Percentiles rank a stretch among this genome's conserved stretches.
Evolutionary conservation across 352 stramenopile genomes (phyloP).

Genomic region (Sclerospora graminicola): DNA sequence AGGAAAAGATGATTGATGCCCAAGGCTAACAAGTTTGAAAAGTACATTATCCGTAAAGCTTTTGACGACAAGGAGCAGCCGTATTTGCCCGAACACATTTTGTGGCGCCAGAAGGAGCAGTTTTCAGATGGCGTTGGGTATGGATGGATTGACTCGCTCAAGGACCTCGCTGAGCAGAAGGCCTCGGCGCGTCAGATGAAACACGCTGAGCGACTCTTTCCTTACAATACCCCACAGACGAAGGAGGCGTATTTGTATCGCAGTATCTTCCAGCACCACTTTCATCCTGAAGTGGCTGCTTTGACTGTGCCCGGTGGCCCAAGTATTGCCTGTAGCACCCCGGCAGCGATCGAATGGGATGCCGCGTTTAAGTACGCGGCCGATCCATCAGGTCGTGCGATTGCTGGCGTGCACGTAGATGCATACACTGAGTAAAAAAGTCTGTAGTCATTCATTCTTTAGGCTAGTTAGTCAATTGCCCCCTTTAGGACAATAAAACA

Average conservation of each 20-base stretch:
- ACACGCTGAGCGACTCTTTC: slow-evolving; percentile 91
- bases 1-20: slow-evolving; percentile 96
- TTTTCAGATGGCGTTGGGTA: slow-evolving; percentile 99
- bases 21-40: slow-evolving; percentile 93
- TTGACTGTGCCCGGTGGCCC: slow-evolving; percentile 95
- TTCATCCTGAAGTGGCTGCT: slow-evolving; percentile 92
- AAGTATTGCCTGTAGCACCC: slow-evolving; percentile 97
- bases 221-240: slow-evolving; percentile 96
- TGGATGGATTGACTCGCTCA: slow-evolving; percentile 97
- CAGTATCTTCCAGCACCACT: slow-evolving; percentile 98
- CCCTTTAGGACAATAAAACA: slow-evolving; percentile 27
- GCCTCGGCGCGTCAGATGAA: slow-evolving; percentile 95
- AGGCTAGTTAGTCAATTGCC: slow-evolving; percentile 9
- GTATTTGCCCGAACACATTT: slow-evolving; percentile 95
- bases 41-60: slow-evolving; percentile 98
- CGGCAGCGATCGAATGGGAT: slow-evolving; percentile 97
- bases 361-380: slow-evolving; percentile 89
- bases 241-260: slow-evolving; percentile 96
- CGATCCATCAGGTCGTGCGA: slow-evolving; percentile 91
- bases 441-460: slow-evolving; percentile 1
- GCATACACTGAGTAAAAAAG: slow-evolving; percentile 79
- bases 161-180: slow-evolving; percentile 90
- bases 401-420: slow-evolving; percentile 92
- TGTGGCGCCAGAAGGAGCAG: slow-evolving; percentile 99
- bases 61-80: slow-evolving; percentile 96